Percentiles rank a stretch among this genome's conserved stretches.
phyloP scores from a whole-genome alignment of 2,329 filamentous ascomycete species.

The Furcasterigmium furcatum region DNA sequence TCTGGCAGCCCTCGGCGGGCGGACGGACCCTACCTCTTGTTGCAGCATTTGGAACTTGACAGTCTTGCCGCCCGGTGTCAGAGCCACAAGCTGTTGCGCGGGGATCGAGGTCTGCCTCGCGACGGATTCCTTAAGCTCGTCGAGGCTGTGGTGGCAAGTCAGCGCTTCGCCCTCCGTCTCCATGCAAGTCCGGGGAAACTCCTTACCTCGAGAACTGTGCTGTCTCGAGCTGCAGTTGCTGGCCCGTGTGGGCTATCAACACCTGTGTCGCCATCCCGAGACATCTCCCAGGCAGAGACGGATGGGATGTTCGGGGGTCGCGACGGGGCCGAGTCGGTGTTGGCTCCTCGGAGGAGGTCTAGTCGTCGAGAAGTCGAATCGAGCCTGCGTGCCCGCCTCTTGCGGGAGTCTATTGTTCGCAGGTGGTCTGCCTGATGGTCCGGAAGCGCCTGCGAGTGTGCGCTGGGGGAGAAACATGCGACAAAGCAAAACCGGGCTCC shows the following conservation, averaged over 20 bases:
- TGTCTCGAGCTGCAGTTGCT: slow-evolving; percentile 76
- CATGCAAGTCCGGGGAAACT: not conserved
- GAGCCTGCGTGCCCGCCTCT: no score
- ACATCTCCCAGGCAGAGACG: slow-evolving; percentile 36
- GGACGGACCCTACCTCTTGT: slow-evolving; percentile 59
- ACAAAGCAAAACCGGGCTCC: no score
- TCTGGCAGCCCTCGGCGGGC: not conserved
- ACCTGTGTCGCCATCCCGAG: slow-evolving; percentile 82
- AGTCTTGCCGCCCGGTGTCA: slow-evolving; percentile 81
- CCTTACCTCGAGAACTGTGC: slow-evolving; percentile 72
- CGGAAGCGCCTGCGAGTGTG: no score
- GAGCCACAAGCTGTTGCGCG: slow-evolving; percentile 75
- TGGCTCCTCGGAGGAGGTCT: no score
- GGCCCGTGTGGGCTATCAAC: slow-evolving; percentile 89
- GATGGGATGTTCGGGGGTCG: not conserved
- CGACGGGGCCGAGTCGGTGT: no score
- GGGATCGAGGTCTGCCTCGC: slow-evolving; percentile 71
- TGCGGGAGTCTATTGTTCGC: no score
- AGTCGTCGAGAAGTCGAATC: no score
- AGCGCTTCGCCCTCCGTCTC: slow-evolving; percentile 3
- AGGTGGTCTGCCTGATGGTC: no score
- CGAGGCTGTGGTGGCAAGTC: slow-evolving; percentile 53
- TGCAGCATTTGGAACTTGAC: slow-evolving; percentile 78
- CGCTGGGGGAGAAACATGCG: no score
- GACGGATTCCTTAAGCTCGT: slow-evolving; percentile 82